A percentile compares a stretch with the other conserved stretches of the same genome.
Conservation (phyloP, 768 basidiomycete genomes). For the Paxillus involutus region DNA sequence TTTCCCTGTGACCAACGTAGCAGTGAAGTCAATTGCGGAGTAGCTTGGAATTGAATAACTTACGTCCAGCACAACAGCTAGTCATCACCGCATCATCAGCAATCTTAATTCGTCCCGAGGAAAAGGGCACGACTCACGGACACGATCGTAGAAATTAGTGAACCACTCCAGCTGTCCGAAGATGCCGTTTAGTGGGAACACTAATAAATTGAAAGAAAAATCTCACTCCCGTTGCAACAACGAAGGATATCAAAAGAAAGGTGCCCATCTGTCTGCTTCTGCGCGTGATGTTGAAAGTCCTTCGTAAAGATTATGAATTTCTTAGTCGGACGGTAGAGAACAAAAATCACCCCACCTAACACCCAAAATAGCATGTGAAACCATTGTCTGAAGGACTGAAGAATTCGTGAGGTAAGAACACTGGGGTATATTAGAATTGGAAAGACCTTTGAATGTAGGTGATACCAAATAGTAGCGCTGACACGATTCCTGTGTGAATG, state of each 20-base stretch:
- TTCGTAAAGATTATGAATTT: conserved; percentile 15
- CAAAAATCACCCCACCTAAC: conserved; percentile 41
- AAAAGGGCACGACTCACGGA: conserved; percentile 40
- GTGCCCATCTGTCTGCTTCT: conserved; percentile 43
- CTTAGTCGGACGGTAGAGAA: not conserved
- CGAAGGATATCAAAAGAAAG: conserved; percentile 39
- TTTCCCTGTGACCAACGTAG: conserved; percentile 31
- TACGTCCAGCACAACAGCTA: conserved; percentile 23
- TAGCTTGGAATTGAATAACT: conserved; percentile 7
- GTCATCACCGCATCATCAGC: conserved; percentile 5
- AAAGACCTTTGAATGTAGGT: conserved; percentile 61
- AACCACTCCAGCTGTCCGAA: conserved; percentile 55
- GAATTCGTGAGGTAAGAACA: not conserved
- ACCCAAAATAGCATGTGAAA: conserved; percentile 65
- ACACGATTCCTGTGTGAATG: conserved; percentile 50
- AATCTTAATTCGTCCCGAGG: not conserved
- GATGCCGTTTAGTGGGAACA: not conserved
- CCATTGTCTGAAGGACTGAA: conserved; percentile 59
- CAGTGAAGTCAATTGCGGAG: conserved; percentile 6
- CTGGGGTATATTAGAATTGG: not conserved
- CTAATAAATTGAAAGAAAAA: not conserved
- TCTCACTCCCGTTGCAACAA: conserved; percentile 44
- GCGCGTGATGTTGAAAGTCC: conserved; percentile 59
- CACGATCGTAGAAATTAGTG: conserved; percentile 49
- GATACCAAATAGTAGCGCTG: conserved; percentile 48